Base-by-base conservation (phyloP, 1,284 basidiomycete genomes). In the Waitea zeae region DNA sequence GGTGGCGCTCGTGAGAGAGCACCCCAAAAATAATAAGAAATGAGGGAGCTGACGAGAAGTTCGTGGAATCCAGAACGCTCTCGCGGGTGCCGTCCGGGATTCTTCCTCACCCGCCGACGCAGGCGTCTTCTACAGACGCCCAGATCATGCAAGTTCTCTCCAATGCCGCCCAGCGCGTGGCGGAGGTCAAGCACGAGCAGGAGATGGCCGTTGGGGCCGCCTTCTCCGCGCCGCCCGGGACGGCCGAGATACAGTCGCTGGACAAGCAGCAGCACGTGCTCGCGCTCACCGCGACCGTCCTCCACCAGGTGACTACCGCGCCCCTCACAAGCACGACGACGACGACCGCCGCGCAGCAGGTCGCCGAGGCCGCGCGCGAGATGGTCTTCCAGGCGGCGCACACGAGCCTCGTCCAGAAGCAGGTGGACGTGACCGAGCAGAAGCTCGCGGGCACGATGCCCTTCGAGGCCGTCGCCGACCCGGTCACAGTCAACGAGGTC, bases 181-280 rank as follows among this genome's bases (percentile, higher is more conserved):
- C 74, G 4, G 69, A 77, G 49, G 72, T 77, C 47, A 70, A 73
- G 2, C 70, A 77, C 42, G 70, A 67, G 11, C 75, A 78, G 46
- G 63, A 71, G 20, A 65, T 74, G 29, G 60, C 61, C 5, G 62
- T 67, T n/a, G n/a, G n/a, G n/a, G 18, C 59, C 48, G 31, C 51
- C 28, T 57, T 63, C 17, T 61, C 59, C 36, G 61, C 67, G 38
- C 49, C 54, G 19, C 61, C 59, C 36, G 61, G 66, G 38, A 49
- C 54, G 19, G 58, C 54, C 12, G 66, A 75, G 43, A 48, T 79
- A 14, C 65, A 77, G 47, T 68, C 70, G 12, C 63, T 84, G 36
- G 75, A 67, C 28, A 80, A 80, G 50, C 81, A 83, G 55, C 78
- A 79, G 45, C 71, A 80, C 43, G 77, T 83, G 37, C 61, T 84